Percentiles rank a stretch among this genome's conserved stretches.
phyloP scores from a whole-genome alignment of 2,329 filamentous ascomycete species.

The Pseudogymnoascus sp. region DNA sequence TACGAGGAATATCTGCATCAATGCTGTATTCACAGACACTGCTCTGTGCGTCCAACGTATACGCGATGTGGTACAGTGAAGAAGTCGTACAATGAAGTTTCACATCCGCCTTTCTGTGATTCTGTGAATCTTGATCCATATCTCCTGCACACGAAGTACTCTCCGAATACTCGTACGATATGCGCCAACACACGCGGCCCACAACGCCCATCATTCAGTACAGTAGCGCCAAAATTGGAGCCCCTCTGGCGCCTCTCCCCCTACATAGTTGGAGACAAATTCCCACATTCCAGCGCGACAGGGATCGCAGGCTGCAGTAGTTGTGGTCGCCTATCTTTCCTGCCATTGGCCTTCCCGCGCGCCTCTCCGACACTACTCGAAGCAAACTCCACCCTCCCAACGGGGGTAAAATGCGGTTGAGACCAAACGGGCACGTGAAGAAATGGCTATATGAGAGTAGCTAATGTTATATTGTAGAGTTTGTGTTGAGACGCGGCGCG shows the following conservation, averaged over 20 bases:
- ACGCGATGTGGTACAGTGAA: background rate
- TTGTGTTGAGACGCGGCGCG: no score
- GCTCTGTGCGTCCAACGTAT: background rate
- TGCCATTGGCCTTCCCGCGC: slow-evolving; percentile 3
- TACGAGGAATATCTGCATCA: background rate
- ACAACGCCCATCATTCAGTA: background rate
- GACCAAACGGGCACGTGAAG: background rate
- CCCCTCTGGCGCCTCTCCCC: background rate
- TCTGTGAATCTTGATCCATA: background rate
- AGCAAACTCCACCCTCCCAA: background rate
- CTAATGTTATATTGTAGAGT: background rate
- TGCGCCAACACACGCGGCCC: background rate
- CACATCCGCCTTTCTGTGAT: background rate
- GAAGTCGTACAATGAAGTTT: background rate
- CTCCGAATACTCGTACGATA: background rate
- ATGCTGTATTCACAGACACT: background rate
- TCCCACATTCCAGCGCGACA: slow-evolving; percentile 6
- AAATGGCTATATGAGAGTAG: background rate
- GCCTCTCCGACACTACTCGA: background rate
- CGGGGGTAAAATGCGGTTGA: background rate
- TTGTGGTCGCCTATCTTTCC: background rate
- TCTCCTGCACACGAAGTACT: background rate
- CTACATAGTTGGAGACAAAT: background rate
- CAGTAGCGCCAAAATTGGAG: background rate
- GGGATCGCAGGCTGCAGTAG: slow-evolving; percentile 3